phyloP scores from a whole-genome alignment of 768 basidiomycete genomes.

The Mycena albidolilacea region DNA sequence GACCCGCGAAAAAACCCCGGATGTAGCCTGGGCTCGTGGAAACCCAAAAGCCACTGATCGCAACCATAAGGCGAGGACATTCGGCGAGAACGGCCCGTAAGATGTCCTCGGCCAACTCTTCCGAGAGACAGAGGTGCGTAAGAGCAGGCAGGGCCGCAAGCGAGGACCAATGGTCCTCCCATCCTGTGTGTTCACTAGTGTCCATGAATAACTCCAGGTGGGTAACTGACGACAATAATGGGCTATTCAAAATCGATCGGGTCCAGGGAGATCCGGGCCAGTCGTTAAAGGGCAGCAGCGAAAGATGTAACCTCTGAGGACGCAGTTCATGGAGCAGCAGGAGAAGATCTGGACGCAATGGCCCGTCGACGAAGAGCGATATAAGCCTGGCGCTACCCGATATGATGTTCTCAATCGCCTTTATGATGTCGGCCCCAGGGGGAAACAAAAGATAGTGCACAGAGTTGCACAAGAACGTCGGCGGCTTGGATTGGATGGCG shows the following conservation, averaged over 20 bases:
- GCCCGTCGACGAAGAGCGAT: not conserved
- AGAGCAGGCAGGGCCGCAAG: conserved; percentile 18
- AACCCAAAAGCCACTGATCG: not conserved
- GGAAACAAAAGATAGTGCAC: not conserved
- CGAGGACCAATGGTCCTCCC: not conserved
- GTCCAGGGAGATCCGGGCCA: not conserved
- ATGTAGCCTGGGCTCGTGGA: too few species aligned
- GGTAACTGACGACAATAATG: not conserved
- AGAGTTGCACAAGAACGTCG: not conserved
- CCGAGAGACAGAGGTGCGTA: conserved; percentile 11
- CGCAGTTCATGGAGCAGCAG: not conserved
- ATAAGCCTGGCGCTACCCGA: not conserved
- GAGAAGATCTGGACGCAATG: not conserved
- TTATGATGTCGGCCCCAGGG: too few species aligned
- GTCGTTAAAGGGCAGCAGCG: not conserved
- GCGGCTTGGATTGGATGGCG: not conserved
- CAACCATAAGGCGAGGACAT: not conserved
- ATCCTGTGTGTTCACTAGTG: not conserved
- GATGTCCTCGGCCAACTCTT: not conserved
- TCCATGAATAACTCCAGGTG: conserved; percentile 1
- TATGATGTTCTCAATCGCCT: not conserved
- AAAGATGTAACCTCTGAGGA: not conserved
- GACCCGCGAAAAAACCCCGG: not conserved
- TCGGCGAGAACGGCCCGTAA: not conserved
- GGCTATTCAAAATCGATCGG: not conserved